A percentile compares a stretch with the other conserved stretches of the same genome.
Conservation (phyloP, 108 stramenopile species). For the Pseudonitzschia multiseries region DNA sequence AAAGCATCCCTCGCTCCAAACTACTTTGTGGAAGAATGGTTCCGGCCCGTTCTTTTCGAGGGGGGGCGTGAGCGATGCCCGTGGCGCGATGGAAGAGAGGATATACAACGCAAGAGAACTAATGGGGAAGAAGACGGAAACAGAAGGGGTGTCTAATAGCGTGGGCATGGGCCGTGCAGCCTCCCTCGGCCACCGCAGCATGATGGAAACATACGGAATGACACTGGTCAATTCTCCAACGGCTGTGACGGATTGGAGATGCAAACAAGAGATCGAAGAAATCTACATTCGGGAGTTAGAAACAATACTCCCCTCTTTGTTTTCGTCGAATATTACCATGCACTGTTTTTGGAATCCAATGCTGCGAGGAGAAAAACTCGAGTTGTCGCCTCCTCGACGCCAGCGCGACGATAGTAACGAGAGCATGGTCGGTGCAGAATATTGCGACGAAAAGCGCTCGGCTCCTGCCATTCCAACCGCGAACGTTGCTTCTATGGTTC, state of each 20-base stretch:
- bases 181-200: not conserved
- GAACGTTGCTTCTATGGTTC: slow-evolving; percentile 45
- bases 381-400: slow-evolving; percentile 23
- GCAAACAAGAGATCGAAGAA: slow-evolving; percentile 18
- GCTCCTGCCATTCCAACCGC: slow-evolving; percentile 31
- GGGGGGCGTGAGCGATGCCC: not conserved
- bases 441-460: not conserved
- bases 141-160: not conserved
- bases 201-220: not conserved
- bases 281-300: slow-evolving; percentile 24
- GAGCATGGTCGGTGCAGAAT: not conserved
- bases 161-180: too few species aligned
- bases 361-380: slow-evolving; percentile 39
- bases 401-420: slow-evolving; percentile 18
- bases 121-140: too few species aligned
- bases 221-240: not conserved
- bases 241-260: slow-evolving; percentile 4
- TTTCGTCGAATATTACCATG: slow-evolving; percentile 5
- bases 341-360: slow-evolving; percentile 54
- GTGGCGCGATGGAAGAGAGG: not conserved
- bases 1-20: not conserved
- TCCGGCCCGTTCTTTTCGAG: not conserved
- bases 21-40: not conserved
- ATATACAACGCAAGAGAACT: slow-evolving; percentile 15
- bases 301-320: slow-evolving; percentile 20